phyloP scores from a whole-genome alignment of 2,329 filamentous ascomycete species.

The Acephala macrosclerotiorum region DNA sequence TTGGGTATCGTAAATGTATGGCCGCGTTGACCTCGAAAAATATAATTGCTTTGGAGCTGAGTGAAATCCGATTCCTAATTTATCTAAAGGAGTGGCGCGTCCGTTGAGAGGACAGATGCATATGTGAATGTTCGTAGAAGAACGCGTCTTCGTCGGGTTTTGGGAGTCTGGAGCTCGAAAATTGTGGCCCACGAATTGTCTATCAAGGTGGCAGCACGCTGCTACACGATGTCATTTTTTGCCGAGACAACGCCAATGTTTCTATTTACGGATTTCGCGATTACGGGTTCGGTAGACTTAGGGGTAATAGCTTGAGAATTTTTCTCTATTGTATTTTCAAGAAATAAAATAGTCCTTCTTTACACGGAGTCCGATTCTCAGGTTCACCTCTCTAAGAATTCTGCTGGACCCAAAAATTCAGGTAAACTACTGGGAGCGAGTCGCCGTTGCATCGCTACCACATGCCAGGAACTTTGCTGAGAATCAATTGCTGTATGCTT shows the following conservation, averaged over 20 bases:
- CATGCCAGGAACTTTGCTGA: background rate
- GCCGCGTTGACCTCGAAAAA: background rate
- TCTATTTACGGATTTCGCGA: constrained; percentile 14
- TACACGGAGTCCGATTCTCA: too few species aligned
- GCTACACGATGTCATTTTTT: constrained; percentile 28
- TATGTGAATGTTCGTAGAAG: constrained; percentile 26
- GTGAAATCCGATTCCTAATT: background rate
- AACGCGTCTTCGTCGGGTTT: constrained; percentile 24
- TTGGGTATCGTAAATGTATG: background rate
- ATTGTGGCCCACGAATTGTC: constrained; percentile 22
- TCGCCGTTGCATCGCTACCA: too few species aligned
- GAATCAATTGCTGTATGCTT: background rate
- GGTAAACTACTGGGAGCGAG: too few species aligned
- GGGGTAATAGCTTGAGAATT: background rate
- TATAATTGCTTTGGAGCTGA: background rate
- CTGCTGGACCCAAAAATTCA: too few species aligned
- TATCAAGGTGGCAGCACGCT: constrained; percentile 25
- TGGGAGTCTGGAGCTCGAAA: background rate
- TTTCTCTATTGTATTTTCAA: background rate
- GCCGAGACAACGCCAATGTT: constrained; percentile 16
- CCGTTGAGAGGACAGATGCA: constrained; percentile 36
- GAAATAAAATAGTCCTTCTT: background rate
- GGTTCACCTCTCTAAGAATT: too few species aligned
- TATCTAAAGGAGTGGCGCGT: constrained; percentile 42
- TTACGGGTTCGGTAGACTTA: constrained; percentile 11